Conservation (phyloP, 176 grass and related monocot species). For the Lolium rigidum region DNA sequence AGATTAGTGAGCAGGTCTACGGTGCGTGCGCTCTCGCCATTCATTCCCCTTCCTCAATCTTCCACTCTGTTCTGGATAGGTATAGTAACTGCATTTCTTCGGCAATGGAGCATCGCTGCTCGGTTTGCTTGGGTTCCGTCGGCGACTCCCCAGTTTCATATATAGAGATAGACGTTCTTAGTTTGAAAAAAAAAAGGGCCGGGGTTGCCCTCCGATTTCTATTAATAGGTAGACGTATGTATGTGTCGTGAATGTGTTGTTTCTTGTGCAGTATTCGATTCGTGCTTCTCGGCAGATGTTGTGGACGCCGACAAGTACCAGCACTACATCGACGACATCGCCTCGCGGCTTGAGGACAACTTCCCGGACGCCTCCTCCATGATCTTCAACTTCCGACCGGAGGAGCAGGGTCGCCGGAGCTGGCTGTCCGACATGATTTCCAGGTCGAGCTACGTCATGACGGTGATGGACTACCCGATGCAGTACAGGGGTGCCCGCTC, state of each 20-base stretch:
- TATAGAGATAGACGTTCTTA: too few species aligned
- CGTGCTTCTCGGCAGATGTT: constrained; percentile 79
- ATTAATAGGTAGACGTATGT: not conserved
- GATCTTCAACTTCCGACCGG: constrained; percentile 78
- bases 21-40: constrained; percentile 47
- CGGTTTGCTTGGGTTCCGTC: too few species aligned
- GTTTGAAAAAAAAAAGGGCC: too few species aligned
- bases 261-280: constrained; percentile 76
- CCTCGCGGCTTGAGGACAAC: constrained; percentile 60
- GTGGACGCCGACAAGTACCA: constrained; percentile 70
- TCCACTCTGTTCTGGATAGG: not conserved
- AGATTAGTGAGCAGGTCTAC: constrained; percentile 91
- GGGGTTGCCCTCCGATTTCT: too few species aligned
- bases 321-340: constrained; percentile 70
- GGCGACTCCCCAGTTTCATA: too few species aligned
- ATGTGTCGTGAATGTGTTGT: not conserved
- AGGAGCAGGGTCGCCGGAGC: constrained; percentile 61
- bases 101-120: too few species aligned
- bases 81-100: too few species aligned
- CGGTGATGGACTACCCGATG: constrained; percentile 70
- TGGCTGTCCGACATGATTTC: constrained; percentile 64
- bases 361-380: constrained; percentile 89
- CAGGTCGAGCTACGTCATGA: not conserved
- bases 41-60: not conserved
- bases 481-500: constrained; percentile 82